These are phyloP conservation scores for Oryza coarctata DNA, from an alignment of 176 grass and related monocot species.

Conservation along the genomic window DNA sequence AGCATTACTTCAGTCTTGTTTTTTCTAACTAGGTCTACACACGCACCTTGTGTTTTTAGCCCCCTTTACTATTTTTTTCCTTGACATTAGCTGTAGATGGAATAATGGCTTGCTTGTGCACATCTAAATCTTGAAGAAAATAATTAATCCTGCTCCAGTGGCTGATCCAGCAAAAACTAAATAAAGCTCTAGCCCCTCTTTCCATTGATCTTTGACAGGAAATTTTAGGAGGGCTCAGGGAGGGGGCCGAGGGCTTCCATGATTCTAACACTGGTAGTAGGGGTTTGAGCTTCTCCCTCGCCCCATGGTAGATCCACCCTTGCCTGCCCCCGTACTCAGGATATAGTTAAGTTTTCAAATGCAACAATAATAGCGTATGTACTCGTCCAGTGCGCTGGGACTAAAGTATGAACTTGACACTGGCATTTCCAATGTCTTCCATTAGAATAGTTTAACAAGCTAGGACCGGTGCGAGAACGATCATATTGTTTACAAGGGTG, in stretches of 20 bases:
- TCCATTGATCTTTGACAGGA: no score
- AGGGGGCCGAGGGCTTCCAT: no score
- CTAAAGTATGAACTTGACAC: constrained; percentile 31
- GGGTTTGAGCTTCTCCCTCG: no score
- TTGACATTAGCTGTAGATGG: constrained; percentile 34
- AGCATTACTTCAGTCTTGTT: background rate
- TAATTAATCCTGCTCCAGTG: background rate
- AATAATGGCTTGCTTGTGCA: constrained; percentile 24
- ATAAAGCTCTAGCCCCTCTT: no score
- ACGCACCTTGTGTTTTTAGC: constrained; percentile 29
- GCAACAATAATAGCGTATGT: background rate
- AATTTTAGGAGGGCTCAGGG: no score
- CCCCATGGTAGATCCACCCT: no score
- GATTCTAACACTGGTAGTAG: no score
- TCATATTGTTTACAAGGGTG: background rate
- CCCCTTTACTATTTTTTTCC: constrained; percentile 1
- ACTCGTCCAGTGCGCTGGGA: constrained; percentile 6
- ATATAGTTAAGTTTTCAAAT: background rate
- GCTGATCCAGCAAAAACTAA: no score
- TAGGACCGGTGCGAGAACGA: background rate
- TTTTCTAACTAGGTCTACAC: constrained; percentile 23
- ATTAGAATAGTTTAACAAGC: background rate
- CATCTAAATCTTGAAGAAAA: constrained; percentile 50
- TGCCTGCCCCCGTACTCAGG: background rate
- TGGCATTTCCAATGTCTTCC: background rate